phyloP scores from a whole-genome alignment of 129 eudicot species.

The Glebionis coronaria region DNA sequence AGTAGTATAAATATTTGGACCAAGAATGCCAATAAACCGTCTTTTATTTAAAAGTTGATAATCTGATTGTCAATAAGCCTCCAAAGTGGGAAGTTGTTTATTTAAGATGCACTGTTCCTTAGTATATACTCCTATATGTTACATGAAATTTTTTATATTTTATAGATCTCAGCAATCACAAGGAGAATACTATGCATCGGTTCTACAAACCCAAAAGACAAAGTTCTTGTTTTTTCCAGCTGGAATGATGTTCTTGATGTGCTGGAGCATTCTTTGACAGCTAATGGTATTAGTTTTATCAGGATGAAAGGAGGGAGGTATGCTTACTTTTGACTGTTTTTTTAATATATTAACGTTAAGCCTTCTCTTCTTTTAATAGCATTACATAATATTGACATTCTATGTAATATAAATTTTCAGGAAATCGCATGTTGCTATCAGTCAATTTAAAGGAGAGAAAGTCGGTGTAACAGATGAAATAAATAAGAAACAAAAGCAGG shows the following conservation, averaged over 20 bases:
- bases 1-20: background rate
- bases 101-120: background rate
- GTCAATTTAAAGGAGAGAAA: conserved; percentile 67
- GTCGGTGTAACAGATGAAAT: conserved; percentile 14
- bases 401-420: conserved; percentile 32
- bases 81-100: too few species aligned
- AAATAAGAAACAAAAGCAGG: conserved; percentile 22
- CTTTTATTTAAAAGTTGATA: too few species aligned
- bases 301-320: conserved; percentile 99
- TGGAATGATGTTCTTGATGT: conserved; percentile 99
- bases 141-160: conserved; percentile 13
- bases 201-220: conserved; percentile 57
- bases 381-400: conserved; percentile 3
- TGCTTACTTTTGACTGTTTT: conserved; percentile 2
- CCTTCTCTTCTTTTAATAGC: background rate
- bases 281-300: conserved; percentile 67
- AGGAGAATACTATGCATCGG: conserved; percentile 81
- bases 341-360: background rate
- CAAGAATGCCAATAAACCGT: background rate
- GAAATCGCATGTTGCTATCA: conserved; percentile 78
- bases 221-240: conserved; percentile 91
- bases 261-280: conserved; percentile 77
- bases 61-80: background rate
- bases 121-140: conserved; percentile 5
- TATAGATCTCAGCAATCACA: conserved; percentile 87